Base-by-base conservation (phyloP, 1,139 yeast species). In the Spathaspora sp. region DNA sequence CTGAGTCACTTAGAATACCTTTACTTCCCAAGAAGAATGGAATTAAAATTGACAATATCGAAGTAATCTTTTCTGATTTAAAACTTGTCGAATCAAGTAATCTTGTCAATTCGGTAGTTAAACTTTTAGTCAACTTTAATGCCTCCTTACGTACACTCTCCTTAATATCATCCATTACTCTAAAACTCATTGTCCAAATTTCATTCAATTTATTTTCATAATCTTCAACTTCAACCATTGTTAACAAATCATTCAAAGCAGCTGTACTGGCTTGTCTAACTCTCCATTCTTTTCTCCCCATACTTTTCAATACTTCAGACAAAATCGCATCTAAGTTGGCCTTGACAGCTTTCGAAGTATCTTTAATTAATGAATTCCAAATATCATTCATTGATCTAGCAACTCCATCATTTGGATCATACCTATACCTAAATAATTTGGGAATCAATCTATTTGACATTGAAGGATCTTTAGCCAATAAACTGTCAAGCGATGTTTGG, bases 71-170 rank as follows among this genome's bases (percentile, higher is more conserved):
- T 6, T 46, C 41, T 9, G 4, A 75, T 44, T 26, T 50, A 31
- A 43, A 56, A 20, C 51, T 46, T 2, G 58, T 49, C 2, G 59
- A 56, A 34, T 77, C 83, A 15, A 86, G 76, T 34, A 80, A 76
- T 41, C 82, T 74, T 1, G 84, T 80, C 54, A 91, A 70, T 3
- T 81, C 73, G 11, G 82, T 77, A 0, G 96, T 82, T 37, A 93
- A 70, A 6, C 80, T 74, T 52, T 84, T 80, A 0, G 96, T 83
- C 29, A 93, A 70, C 41, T 76, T 79, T 43, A 76, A 67, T 9
- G 96, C 98, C 45, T 89, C 95, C 47, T 80, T 80, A 43, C 98
- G 76, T 4, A 93, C 98, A 67, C 95, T 88, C 43, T 89, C 97
- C 61, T 93, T 93, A 49, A 93, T 89, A 67, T 93, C 99, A 66